Evolutionary conservation across 345 rosid species (phyloP).

Genomic region (Arabidopsis thaliana): TAIR10.1 NC_003070.9:12121501-12122000

Average conservation of each 20-base stretch:
- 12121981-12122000: slow-evolving; percentile 68
- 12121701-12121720: slow-evolving; percentile 79
- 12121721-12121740: slow-evolving; percentile 57
- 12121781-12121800: slow-evolving; percentile 61
- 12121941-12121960: neutral
- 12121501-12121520: slow-evolving; percentile 68
- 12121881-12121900: slow-evolving; percentile 53
- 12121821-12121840: slow-evolving; percentile 56
- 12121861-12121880: slow-evolving; percentile 39
- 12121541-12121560: slow-evolving; percentile 64
- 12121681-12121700: slow-evolving; percentile 58
- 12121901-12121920: slow-evolving; percentile 2
- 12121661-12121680: slow-evolving; percentile 37
- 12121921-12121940: neutral
- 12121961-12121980: slow-evolving; percentile 28
- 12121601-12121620: slow-evolving; percentile 61
- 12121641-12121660: slow-evolving; percentile 54
- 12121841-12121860: slow-evolving; percentile 40
- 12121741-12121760: slow-evolving; percentile 46
- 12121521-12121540: slow-evolving; percentile 65
- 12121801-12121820: slow-evolving; percentile 59
- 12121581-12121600: slow-evolving; percentile 59
- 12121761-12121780: slow-evolving; percentile 45
- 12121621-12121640: slow-evolving; percentile 56
- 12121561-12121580: slow-evolving; percentile 58